A percentile compares a stretch with the other conserved stretches of the same genome.
Conservation (phyloP, 2,329 filamentous ascomycete species). For the Pseudocercospora cruenta region DNA sequence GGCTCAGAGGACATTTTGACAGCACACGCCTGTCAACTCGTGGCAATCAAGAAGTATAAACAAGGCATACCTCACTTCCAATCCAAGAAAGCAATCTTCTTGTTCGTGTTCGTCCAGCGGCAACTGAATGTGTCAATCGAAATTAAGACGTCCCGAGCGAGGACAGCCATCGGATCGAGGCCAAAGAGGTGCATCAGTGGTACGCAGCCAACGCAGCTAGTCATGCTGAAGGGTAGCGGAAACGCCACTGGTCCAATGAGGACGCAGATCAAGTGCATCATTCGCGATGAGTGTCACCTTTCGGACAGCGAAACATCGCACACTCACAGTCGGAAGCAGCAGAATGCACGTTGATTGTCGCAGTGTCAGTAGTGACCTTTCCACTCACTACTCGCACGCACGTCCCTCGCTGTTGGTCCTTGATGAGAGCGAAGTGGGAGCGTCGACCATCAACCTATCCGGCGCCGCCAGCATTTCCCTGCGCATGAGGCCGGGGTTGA, state of each 20-base stretch:
- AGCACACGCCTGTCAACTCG: not conserved
- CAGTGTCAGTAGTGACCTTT: too few species aligned
- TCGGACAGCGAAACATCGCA: not conserved
- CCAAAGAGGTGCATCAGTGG: not conserved
- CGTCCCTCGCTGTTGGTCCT: not conserved
- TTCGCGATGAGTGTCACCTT: not conserved
- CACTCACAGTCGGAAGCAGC: not conserved
- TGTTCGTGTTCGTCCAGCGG: too few species aligned
- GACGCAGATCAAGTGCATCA: not conserved
- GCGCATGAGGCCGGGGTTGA: not conserved
- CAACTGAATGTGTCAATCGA: too few species aligned
- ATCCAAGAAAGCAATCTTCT: too few species aligned
- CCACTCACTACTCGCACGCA: not conserved
- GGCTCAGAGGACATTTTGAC: not conserved
- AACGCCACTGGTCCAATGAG: not conserved
- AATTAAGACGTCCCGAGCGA: too few species aligned
- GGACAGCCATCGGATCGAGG: not conserved
- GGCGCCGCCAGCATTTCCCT: not conserved
- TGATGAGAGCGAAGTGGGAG: not conserved
- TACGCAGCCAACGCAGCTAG: not conserved
- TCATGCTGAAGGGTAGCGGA: not conserved
- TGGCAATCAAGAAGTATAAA: not conserved
- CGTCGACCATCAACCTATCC: not conserved
- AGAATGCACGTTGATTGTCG: not conserved
- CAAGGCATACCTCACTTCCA: not conserved